Evolutionary conservation across 257 asterid species (phyloP), one percentile per base, ranked within the genome.

Genomic region (Solanum lycopersicoides): DNA sequence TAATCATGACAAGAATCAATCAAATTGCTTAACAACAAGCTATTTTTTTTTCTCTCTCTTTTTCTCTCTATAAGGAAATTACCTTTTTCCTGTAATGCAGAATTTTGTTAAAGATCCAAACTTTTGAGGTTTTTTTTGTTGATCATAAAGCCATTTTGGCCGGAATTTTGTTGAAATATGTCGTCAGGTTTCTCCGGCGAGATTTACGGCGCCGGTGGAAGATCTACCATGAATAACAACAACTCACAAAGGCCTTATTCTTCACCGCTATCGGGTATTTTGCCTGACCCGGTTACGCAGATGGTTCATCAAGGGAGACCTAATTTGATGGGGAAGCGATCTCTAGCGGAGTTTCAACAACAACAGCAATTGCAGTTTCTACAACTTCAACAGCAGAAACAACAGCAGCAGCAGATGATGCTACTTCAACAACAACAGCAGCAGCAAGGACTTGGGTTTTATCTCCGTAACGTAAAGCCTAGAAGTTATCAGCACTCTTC

Each of bases 161-260:
- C 44, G 83, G 82, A 28, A 86, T 83, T 9, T 21, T 20, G 28
- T n/a, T n/a, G 30, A 3, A 56, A 60, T 60, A 95, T 95, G 94
- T 89, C 96, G 28, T 93, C 98, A 86, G 94, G 94, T 20, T 91
- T 91, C 89, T 84, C 97, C 91, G 94, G 94, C 68, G 97, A 93
- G n/a, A 92, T 91, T 86, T 94, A 89, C 87, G 39, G 94, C 45
- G 88, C 93, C 88, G 92, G 90, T 53, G 90, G 94, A 71, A 90
- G 93, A 89, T 76, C 95, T 56, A 66, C 83, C 83, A 35, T 88
- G 73, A 86, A 87, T 88, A 92, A 84, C 91, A 90, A 37, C 75
- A 84, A 87, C 59, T 71, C 80, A 85, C 21, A 89, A 0, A 92
- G 89, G 71, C 88, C 93, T 11, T 91, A 91, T 90, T 88, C 98